Base-by-base conservation (phyloP, 2,329 filamentous ascomycete species). In the Neofusicoccum kwambonambiense region DNA sequence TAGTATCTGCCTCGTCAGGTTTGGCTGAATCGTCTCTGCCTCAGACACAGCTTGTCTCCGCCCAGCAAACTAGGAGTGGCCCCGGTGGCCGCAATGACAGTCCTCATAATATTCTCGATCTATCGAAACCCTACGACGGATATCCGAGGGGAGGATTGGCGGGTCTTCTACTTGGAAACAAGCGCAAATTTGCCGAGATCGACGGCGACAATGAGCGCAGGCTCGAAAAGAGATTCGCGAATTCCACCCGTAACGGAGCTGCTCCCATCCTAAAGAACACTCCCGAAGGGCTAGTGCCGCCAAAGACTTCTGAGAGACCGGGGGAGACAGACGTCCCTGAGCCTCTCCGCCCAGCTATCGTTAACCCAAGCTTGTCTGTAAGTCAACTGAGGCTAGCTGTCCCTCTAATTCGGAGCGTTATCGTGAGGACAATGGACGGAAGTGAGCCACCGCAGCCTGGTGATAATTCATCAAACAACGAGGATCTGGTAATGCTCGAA, bases 41-140 rank as follows among this genome's bases (percentile, higher is more conserved):
- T 1, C 92, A 96, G 73, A 90, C 93, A 22, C 91, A 96, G 72
- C 82, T 98, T 5, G 90, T 97, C 68, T 92, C 92, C 41, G 87
- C 92, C 12, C 88, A 87, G 9, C 85, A 87, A 9, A 85, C 83
- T 13, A 90, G 86, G 62, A 80, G 82, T 68, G 79, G 81, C 2
- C 56, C 56, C 12, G 56, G 56, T 9, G 79, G 84, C 0, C 88
- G 89, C 66, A 87, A 85, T 64, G 92, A 95, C 68, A 84, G 88
- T 0, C 92, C 93, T 0, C 90, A 93, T 71, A 90, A 91, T 11
- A 88, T 94, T 19, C 80, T 99, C 8, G 95, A 99, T 76, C 83
- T 99, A 2, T 95, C 92, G 15, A 96, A 95, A 72, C 95, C 95
- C 0, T 97, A 93, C 68, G 94, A 99, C 70, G 93, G 94, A 1